phyloP scores from a whole-genome alignment of 768 basidiomycete genomes.

The Sarcomyxa edulis region DNA sequence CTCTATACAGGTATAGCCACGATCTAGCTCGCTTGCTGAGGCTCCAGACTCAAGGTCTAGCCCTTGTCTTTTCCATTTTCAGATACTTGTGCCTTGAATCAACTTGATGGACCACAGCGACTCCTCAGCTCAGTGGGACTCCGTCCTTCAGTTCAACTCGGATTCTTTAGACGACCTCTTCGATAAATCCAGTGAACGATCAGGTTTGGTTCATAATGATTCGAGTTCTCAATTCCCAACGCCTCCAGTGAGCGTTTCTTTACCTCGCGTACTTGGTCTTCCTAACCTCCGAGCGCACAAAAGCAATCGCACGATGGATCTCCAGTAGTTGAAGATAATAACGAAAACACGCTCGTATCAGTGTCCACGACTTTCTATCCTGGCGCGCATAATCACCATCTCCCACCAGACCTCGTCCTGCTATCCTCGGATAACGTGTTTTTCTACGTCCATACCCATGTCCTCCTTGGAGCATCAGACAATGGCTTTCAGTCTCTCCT shows the following conservation, averaged over 20 bases:
- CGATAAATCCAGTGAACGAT: conserved; percentile 29
- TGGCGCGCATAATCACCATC: conserved; percentile 49
- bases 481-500: conserved; percentile 63
- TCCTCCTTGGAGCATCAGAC: conserved; percentile 53
- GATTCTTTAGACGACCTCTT: conserved; percentile 38
- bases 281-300: conserved; percentile 3
- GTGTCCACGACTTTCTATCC: conserved; percentile 83
- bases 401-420: conserved; percentile 60
- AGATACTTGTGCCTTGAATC: too few relatives aligned
- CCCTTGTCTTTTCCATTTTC: too few relatives aligned
- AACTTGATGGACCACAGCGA: conserved; percentile 43
- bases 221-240: conserved; percentile 46
- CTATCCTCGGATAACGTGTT: conserved; percentile 75
- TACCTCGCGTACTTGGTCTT: not conserved
- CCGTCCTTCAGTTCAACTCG: conserved; percentile 56
- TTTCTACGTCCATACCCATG: conserved; percentile 71
- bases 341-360: conserved; percentile 49
- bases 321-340: conserved; percentile 31
- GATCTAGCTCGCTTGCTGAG: too few relatives aligned
- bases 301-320: conserved; percentile 45
- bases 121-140: too few relatives aligned
- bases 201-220: too few relatives aligned
- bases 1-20: too few relatives aligned
- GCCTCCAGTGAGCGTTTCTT: conserved; percentile 46
- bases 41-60: too few relatives aligned